Evolutionary conservation across 192 early-diverging fungal species (phyloP).

Genomic region (Coemansia sp.): DNA sequence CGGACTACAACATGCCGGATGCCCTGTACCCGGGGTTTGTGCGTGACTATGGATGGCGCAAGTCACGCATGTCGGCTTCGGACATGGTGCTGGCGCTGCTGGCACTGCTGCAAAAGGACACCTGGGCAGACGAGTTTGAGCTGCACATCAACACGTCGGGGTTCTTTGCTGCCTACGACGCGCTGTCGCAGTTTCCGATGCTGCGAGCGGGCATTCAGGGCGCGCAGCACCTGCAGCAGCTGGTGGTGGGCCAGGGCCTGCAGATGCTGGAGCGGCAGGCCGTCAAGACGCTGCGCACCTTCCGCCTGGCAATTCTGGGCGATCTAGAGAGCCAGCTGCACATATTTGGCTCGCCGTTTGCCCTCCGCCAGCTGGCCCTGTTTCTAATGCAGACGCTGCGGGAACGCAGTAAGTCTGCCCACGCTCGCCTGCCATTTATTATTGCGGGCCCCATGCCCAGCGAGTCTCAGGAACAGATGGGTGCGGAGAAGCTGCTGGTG

Average conservation of each 20-base stretch:
- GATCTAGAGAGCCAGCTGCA: slow-evolving; percentile 41
- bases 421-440: slow-evolving; percentile 66
- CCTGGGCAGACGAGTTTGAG: neutral
- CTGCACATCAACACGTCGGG: slow-evolving; percentile 31
- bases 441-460: slow-evolving; percentile 65
- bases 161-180: slow-evolving; percentile 89
- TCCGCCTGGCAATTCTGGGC: slow-evolving; percentile 71
- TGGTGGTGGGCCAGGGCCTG: slow-evolving; percentile 74
- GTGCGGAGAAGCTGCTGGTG: slow-evolving; percentile 61
- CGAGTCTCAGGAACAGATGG: slow-evolving; percentile 21
- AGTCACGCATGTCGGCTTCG: slow-evolving; percentile 63
- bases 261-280: slow-evolving; percentile 78
- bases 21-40: slow-evolving; percentile 78
- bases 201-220: slow-evolving; percentile 64
- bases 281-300: slow-evolving; percentile 68
- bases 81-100: slow-evolving; percentile 80
- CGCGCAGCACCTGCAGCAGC: slow-evolving; percentile 73
- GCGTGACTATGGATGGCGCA: slow-evolving; percentile 68
- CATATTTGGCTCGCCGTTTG: slow-evolving; percentile 60
- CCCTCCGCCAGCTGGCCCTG: slow-evolving; percentile 71
- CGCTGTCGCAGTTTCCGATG: slow-evolving; percentile 51
- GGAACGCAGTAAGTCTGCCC: slow-evolving; percentile 18
- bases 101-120: slow-evolving; percentile 59
- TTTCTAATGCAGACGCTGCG: slow-evolving; percentile 75
- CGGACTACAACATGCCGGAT: slow-evolving; percentile 76